phyloP scores from a whole-genome alignment of 345 rosid genomes.

The Moricandia moricandioides region DNA sequence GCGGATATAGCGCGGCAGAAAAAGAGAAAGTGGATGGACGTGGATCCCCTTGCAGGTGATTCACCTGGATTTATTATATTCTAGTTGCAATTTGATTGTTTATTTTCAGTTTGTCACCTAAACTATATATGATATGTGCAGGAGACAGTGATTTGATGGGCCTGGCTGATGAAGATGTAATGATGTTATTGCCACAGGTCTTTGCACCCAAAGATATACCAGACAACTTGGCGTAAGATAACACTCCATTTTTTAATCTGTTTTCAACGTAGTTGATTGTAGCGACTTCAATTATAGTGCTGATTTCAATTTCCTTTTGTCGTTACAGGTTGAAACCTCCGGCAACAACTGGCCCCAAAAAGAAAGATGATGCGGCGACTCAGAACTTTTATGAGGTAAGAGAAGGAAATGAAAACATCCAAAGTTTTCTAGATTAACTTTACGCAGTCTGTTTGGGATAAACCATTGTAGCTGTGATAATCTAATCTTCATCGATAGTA shows the following conservation, averaged over 20 bases:
- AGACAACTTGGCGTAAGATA: slow-evolving; percentile 68
- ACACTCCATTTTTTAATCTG: slow-evolving; percentile 2
- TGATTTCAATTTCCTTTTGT: slow-evolving; percentile 1
- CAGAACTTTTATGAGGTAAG: slow-evolving; percentile 61
- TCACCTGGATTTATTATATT: background rate
- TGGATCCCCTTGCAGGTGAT: slow-evolving; percentile 56
- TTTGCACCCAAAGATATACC: slow-evolving; percentile 84
- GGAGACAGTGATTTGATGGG: slow-evolving; percentile 61
- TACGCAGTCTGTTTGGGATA: slow-evolving; percentile 1
- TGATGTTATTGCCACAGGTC: slow-evolving; percentile 78
- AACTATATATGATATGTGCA: slow-evolving; percentile 21
- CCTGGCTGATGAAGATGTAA: slow-evolving; percentile 72
- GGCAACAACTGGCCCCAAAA: slow-evolving; percentile 47
- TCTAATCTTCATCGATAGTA: background rate
- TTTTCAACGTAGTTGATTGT: slow-evolving; percentile 5
- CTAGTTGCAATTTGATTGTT: background rate
- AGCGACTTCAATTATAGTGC: background rate
- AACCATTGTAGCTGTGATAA: background rate
- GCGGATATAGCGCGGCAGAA: slow-evolving; percentile 67
- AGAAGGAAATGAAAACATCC: background rate
- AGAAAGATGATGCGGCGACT: slow-evolving; percentile 54
- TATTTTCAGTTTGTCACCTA: background rate
- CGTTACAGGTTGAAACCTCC: slow-evolving; percentile 71
- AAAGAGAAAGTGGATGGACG: slow-evolving; percentile 66
- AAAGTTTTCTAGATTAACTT: background rate